phyloP scores from a whole-genome alignment of 108 stramenopile genomes.

The Conticribra guillardii region DNA sequence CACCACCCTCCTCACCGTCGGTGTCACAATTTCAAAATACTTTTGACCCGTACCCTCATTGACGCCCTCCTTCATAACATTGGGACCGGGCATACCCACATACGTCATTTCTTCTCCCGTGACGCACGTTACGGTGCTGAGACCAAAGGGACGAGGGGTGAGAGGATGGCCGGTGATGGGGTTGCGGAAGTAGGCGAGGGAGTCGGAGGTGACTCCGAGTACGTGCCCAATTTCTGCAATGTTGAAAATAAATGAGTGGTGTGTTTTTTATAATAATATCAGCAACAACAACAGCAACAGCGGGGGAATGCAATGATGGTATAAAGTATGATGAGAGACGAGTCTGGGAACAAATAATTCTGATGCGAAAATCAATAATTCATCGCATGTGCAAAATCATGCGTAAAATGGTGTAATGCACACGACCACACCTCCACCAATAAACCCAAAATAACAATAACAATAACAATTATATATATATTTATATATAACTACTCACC shows the following conservation, averaged over 20 bases:
- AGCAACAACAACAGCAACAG: no score
- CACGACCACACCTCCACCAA: no score
- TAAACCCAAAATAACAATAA: background rate
- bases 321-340: no score
- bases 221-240: constrained; percentile 61
- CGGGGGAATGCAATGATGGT: no score
- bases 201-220: constrained; percentile 51
- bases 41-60: constrained; percentile 41
- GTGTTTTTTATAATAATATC: no score
- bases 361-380: no score
- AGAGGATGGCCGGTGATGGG: constrained; percentile 50
- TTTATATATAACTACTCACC: constrained; percentile 3
- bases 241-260: no score
- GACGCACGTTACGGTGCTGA: constrained; percentile 43
- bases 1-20: constrained; percentile 54
- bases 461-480: constrained; percentile 3
- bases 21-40: constrained; percentile 52
- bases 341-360: no score
- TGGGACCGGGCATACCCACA: constrained; percentile 35
- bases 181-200: constrained; percentile 55
- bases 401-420: no score
- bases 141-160: constrained; percentile 52
- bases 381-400: no score
- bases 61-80: constrained; percentile 32
- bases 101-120: constrained; percentile 28